Evolutionary conservation across 306 rosid species (phyloP).

Genomic region (Chamaecrista fasciculata): DNA sequence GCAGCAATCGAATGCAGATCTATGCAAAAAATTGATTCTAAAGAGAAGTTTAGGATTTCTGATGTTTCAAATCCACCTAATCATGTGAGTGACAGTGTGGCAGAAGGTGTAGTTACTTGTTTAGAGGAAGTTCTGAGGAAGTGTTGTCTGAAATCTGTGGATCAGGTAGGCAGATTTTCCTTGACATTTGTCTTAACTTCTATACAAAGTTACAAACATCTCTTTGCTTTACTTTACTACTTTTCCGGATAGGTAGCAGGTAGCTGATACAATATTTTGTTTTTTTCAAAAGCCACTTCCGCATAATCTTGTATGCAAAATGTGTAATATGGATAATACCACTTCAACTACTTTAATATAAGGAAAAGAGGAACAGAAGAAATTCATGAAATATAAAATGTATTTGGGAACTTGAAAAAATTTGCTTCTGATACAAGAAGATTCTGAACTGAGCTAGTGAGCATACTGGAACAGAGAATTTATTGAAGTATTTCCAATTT

Average conservation of each 20-base stretch:
- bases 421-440: background rate
- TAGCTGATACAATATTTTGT: background rate
- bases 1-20: constrained; percentile 74
- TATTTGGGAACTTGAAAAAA: background rate
- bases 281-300: background rate
- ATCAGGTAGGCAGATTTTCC: constrained; percentile 63
- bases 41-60: constrained; percentile 34
- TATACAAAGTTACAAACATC: background rate
- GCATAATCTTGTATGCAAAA: background rate
- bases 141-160: constrained; percentile 75
- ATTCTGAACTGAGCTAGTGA: background rate
- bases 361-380: constrained; percentile 2
- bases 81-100: constrained; percentile 69
- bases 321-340: background rate
- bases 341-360: background rate
- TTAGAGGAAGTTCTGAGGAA: constrained; percentile 78
- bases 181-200: constrained; percentile 13
- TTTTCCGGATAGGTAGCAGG: background rate
- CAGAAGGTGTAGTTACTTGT: constrained; percentile 85
- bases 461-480: background rate
- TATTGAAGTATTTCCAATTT: background rate
- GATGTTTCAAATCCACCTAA: constrained; percentile 33
- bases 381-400: background rate
- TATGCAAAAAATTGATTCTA: constrained; percentile 49
- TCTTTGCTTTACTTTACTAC: background rate